phyloP scores from a whole-genome alignment of 768 basidiomycete species.

The Paxillus involutus region DNA sequence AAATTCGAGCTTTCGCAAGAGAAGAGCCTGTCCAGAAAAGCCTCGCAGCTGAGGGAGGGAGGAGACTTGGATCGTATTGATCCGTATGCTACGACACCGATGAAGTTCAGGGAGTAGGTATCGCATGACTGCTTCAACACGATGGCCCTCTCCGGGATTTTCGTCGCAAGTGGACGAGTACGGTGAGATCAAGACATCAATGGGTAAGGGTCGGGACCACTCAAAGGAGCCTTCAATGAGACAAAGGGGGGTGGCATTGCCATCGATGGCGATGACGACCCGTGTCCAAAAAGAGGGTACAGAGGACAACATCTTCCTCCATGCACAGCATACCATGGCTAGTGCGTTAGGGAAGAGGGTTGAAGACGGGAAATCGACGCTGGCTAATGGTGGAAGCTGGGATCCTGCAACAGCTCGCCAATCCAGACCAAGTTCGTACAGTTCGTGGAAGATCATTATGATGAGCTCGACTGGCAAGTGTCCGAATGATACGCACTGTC shows the following conservation, averaged over 20 bases:
- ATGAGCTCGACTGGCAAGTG: no score
- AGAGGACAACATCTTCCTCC: background rate
- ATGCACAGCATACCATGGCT: background rate
- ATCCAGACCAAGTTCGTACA: no score
- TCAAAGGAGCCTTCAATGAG: background rate
- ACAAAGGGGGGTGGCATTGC: background rate
- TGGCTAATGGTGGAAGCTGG: no score
- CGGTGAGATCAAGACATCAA: background rate
- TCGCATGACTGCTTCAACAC: background rate
- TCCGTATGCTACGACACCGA: background rate
- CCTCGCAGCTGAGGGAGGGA: background rate
- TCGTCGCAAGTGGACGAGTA: background rate
- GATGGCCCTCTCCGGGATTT: background rate
- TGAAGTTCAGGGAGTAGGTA: background rate
- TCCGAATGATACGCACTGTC: no score
- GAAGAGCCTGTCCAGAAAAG: background rate
- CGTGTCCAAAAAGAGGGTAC: background rate
- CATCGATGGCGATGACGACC: background rate
- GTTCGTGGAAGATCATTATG: no score
- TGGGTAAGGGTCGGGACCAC: background rate
- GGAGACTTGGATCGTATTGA: background rate
- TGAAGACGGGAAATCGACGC: no score
- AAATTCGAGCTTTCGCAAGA: no score
- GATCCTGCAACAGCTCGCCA: no score
- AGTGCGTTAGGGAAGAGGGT: background rate